phyloP scores from a whole-genome alignment of 345 rosid species.

The Durio zibethinus region DNA sequence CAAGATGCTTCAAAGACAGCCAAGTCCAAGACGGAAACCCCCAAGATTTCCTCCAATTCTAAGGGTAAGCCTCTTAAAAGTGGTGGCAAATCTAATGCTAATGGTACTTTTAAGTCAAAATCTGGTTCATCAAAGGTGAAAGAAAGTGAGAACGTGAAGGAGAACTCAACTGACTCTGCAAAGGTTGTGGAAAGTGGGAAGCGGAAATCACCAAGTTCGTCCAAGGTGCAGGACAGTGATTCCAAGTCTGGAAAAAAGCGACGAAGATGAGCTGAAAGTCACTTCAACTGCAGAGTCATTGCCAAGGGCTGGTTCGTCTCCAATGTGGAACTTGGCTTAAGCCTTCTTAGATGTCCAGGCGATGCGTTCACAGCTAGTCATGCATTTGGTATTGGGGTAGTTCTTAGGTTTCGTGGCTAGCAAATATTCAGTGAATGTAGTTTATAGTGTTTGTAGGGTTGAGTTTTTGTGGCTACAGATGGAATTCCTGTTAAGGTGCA shows the following conservation, averaged over 20 bases:
- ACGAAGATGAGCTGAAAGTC: slow-evolving; percentile 39
- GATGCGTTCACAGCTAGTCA: slow-evolving; percentile 1
- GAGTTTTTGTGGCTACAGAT: slow-evolving; percentile 20
- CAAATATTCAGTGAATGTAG: slow-evolving; percentile 27
- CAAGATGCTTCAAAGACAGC: slow-evolving; percentile 15
- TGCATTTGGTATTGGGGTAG: slow-evolving; percentile 16
- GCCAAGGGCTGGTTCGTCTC: background rate
- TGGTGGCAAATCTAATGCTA: slow-evolving; percentile 38
- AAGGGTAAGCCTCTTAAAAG: slow-evolving; percentile 41
- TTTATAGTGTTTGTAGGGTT: slow-evolving; percentile 31
- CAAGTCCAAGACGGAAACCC: slow-evolving; percentile 47
- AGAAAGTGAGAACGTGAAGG: slow-evolving; percentile 39
- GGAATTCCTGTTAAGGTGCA: slow-evolving; percentile 22
- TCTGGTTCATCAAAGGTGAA: slow-evolving; percentile 45
- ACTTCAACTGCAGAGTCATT: background rate
- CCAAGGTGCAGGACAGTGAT: slow-evolving; percentile 51
- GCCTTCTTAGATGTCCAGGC: background rate
- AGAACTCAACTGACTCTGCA: slow-evolving; percentile 45
- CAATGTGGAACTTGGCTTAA: background rate
- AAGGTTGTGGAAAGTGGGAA: slow-evolving; percentile 37
- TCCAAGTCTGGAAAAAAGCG: slow-evolving; percentile 58
- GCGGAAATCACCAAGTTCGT: slow-evolving; percentile 37
- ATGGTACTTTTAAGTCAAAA: slow-evolving; percentile 46
- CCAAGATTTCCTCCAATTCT: slow-evolving; percentile 30
- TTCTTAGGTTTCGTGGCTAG: slow-evolving; percentile 10